Base-by-base conservation (phyloP, 768 basidiomycete genomes). In the Leccinum subgranulosum region DNA sequence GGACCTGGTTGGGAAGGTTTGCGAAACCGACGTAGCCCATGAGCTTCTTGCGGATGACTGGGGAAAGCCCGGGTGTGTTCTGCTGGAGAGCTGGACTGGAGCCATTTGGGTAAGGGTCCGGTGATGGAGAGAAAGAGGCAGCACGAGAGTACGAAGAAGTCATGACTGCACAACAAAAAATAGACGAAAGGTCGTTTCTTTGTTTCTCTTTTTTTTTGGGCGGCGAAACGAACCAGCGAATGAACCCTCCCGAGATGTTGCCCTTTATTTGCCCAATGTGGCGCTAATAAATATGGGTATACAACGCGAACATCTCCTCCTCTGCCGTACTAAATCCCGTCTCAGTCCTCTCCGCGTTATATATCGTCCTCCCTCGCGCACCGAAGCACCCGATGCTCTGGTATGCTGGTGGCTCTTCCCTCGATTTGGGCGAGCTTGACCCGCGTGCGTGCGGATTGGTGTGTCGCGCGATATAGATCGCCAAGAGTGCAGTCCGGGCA, bases 1-100 rank as follows among this genome's bases (percentile, higher is more conserved):
- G 97, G 47, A 98, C 96, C 76, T 99, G 97, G 83, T 99, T 98
- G 51, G 97, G 97, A 51, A 99, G 83, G 75, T 97, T 98, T 71
- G 95, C 93, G 71, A 99, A 96, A 52, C 93, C 93, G 59, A 96
- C 93, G 72, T 93, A 95, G 68, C 93, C 92, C 84, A 90, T 92
- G 67, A 95, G 81, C 78, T 94, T 94, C 86, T 94, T 94, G 76
- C 91, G 88, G 62, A 82, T 81, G 66, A 81, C 75, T 57, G 75
- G 69, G 52, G 76, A 63, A 36, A 71, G 25, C 19, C 67, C 72
- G 15, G 68, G 47, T 3, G 68, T 64, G 62, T 69, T 68, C 56
- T 65, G 72, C 53, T 73, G 76, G 43, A 87, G 73, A 21, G 88
- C 87, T 46, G 88, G 83, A 60, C 77, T 84, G 49, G 85, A 84